These are phyloP conservation scores for Thermothielavioides terrestris DNA, from an alignment of 495 filamentous ascomycete genomes.

Conservation along the genomic window DNA sequence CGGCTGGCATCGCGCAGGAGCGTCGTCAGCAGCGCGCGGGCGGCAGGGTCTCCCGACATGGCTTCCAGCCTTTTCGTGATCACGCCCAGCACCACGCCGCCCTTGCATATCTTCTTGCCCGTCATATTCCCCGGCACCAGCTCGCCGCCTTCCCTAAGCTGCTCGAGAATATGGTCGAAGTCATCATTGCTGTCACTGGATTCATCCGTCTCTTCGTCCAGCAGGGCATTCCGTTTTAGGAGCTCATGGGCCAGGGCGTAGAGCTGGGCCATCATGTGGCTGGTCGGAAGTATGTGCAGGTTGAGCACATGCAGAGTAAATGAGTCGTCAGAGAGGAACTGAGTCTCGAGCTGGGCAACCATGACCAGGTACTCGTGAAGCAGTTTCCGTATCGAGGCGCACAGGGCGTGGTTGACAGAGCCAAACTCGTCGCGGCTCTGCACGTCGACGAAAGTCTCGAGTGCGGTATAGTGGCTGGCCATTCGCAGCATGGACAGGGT, in stretches of 20 bases:
- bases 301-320: slow-evolving; percentile 92
- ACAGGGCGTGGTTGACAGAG: slow-evolving; percentile 91
- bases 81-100: slow-evolving; percentile 77
- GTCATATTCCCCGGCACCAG: slow-evolving; percentile 67
- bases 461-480: slow-evolving; percentile 83
- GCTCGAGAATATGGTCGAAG: slow-evolving; percentile 63
- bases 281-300: slow-evolving; percentile 79
- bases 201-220: slow-evolving; percentile 81
- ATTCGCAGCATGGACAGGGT: slow-evolving; percentile 85
- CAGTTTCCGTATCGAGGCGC: slow-evolving; percentile 82
- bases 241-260: slow-evolving; percentile 82
- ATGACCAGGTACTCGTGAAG: slow-evolving; percentile 90
- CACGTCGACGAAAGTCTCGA: slow-evolving; percentile 89
- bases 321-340: slow-evolving; percentile 72
- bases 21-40: slow-evolving; percentile 66
- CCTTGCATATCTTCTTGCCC: slow-evolving; percentile 88
- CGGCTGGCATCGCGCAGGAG: slow-evolving; percentile 80
- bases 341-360: slow-evolving; percentile 85
- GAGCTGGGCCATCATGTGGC: slow-evolving; percentile 80
- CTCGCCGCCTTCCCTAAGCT: slow-evolving; percentile 80
- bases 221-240: slow-evolving; percentile 72
- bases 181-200: slow-evolving; percentile 72
- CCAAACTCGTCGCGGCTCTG: slow-evolving; percentile 90
- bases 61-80: slow-evolving; percentile 74
- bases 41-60: slow-evolving; percentile 89